phyloP scores from a whole-genome alignment of 2,329 filamentous ascomycete species.

The Trichoderma sp. region DNA sequence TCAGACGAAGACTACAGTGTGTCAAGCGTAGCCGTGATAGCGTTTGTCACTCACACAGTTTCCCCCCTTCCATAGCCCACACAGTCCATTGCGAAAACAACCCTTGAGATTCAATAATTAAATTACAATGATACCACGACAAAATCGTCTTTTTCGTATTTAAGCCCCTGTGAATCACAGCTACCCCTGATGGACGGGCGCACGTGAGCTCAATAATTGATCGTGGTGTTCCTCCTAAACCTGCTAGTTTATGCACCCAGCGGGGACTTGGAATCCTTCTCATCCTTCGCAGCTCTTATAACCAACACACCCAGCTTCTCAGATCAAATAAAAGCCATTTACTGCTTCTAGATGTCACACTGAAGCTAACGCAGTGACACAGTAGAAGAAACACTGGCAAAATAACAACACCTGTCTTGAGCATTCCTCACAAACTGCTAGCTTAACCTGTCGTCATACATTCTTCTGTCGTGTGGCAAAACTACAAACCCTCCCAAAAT shows the following conservation, averaged over 20 bases:
- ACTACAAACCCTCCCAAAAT: background rate
- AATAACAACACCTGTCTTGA: background rate
- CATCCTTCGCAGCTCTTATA: background rate
- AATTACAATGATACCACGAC: background rate
- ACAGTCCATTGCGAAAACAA: background rate
- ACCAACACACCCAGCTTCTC: background rate
- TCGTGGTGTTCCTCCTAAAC: background rate
- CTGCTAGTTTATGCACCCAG: background rate
- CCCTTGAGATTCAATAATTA: background rate
- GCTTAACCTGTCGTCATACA: background rate
- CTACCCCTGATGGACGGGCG: background rate
- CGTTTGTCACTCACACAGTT: background rate
- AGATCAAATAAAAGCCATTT: background rate
- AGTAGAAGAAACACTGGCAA: background rate
- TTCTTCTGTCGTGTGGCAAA: background rate
- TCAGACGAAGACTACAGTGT: conserved; percentile 92
- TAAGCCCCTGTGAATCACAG: background rate
- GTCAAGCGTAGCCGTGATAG: conserved; percentile 54
- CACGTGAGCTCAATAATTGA: background rate
- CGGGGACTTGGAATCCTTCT: background rate
- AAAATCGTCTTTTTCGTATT: background rate
- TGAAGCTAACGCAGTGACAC: background rate
- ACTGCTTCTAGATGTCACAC: background rate
- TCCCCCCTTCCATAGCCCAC: background rate
- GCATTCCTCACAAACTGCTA: background rate